Evolutionary conservation across 768 basidiomycete species (phyloP).

Genomic region (Kwoniella pini): DNA sequence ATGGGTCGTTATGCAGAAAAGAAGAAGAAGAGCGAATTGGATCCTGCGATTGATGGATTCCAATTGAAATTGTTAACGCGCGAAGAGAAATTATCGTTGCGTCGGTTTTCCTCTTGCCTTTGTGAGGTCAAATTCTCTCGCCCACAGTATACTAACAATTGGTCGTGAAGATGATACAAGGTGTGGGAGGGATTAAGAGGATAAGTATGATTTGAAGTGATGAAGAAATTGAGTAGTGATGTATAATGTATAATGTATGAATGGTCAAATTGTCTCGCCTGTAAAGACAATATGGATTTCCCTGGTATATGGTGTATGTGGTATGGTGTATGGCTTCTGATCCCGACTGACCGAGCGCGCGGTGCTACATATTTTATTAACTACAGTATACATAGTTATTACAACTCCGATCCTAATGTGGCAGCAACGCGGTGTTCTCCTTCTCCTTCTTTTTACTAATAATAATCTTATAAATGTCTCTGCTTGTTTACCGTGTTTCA

Average conservation of each 20-base stretch:
- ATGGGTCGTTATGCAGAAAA: not conserved
- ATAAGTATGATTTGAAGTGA: not conserved
- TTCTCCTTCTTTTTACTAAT: too few relatives aligned
- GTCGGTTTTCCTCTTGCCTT: too few relatives aligned
- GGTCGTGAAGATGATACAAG: not conserved
- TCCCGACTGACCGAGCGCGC: not conserved
- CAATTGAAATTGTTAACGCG: too few relatives aligned
- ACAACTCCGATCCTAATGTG: too few relatives aligned
- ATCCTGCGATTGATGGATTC: not conserved
- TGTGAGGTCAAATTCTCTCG: too few relatives aligned
- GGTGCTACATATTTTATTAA: not conserved
- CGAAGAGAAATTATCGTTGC: too few relatives aligned
- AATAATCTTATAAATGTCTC: too few relatives aligned
- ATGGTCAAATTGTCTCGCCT: slow-evolving; percentile 10
- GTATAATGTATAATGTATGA: slow-evolving; percentile 5
- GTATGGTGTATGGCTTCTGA: not conserved
- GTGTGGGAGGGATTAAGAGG: not conserved
- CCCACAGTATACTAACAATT: too few relatives aligned
- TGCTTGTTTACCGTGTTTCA: too few relatives aligned
- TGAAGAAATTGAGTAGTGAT: not conserved
- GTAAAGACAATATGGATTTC: too few relatives aligned
- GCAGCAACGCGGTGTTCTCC: too few relatives aligned
- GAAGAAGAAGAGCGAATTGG: not conserved
- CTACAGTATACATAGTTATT: too few relatives aligned
- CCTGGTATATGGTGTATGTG: not conserved